phyloP scores from a whole-genome alignment of 306 rosid genomes.

The Leucaena leucocephala region DNA sequence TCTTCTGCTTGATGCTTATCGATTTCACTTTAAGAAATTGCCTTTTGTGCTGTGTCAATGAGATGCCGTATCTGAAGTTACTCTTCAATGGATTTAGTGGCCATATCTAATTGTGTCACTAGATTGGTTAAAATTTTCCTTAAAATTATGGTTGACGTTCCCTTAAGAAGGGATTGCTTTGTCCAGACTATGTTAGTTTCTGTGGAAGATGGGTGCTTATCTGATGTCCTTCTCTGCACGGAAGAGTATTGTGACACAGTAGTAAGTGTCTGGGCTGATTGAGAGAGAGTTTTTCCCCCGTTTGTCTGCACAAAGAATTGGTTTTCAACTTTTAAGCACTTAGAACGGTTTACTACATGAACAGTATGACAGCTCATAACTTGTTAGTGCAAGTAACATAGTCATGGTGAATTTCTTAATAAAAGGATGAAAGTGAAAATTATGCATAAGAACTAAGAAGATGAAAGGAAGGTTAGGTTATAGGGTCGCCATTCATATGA shows the following conservation, averaged over 20 bases:
- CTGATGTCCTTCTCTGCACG: neutral
- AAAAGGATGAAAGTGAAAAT: neutral
- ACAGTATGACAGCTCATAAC: neutral
- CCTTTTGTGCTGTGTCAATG: neutral
- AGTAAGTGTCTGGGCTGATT: neutral
- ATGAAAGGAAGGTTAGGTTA: neutral
- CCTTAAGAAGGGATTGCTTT: neutral
- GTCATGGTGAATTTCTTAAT: neutral
- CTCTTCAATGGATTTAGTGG: no score
- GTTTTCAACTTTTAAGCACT: neutral
- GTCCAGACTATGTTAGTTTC: neutral
- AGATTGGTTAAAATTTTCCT: neutral
- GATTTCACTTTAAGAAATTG: neutral
- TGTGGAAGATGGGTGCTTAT: neutral
- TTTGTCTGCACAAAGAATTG: neutral
- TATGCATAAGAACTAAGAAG: neutral
- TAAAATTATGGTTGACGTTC: neutral
- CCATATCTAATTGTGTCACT: neutral
- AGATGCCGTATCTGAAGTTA: neutral
- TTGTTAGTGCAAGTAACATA: neutral
- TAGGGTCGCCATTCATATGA: neutral
- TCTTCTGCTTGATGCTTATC: slow-evolving; percentile 2
- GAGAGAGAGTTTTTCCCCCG: neutral
- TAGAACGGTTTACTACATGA: neutral
- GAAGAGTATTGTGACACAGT: neutral